Evolutionary conservation across 2,329 filamentous ascomycete species (phyloP).

Genomic region (Ceratocystis lukuohia): DNA sequence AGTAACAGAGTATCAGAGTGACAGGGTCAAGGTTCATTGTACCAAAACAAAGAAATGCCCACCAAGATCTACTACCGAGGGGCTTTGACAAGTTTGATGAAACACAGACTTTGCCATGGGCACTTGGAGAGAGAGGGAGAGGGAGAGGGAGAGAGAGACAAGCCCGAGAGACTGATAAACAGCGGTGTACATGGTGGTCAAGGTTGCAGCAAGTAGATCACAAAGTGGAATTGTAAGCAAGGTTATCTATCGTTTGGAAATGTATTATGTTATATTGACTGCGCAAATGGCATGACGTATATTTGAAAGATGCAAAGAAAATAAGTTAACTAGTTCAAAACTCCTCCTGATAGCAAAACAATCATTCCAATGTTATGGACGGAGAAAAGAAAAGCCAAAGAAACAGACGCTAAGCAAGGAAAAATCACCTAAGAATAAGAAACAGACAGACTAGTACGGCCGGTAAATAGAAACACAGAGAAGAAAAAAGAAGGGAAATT

Average conservation of each 20-base stretch:
- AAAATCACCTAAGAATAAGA: background rate
- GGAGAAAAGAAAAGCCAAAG: background rate
- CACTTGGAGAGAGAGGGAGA: background rate
- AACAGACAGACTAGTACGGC: background rate
- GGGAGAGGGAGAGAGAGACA: background rate
- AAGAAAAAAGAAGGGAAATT: background rate
- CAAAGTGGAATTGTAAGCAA: background rate
- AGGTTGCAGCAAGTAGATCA: background rate
- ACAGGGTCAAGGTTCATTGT: background rate
- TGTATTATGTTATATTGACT: background rate
- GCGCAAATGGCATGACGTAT: background rate
- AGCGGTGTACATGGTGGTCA: background rate
- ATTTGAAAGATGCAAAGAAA: background rate
- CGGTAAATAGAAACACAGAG: background rate
- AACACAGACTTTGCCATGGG: background rate
- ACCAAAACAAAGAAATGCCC: background rate
- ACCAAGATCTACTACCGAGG: conserved; percentile 1
- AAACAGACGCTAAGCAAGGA: background rate
- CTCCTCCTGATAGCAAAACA: background rate
- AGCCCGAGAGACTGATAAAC: background rate
- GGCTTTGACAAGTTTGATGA: conserved; percentile 5
- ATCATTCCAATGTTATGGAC: background rate
- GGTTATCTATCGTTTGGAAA: background rate
- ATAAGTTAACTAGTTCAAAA: background rate
- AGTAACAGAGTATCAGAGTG: background rate